Percentiles rank a stretch among this genome's conserved stretches.
phyloP scores from a whole-genome alignment of 2,329 filamentous ascomycete genomes.

The Penicillium sp. region DNA sequence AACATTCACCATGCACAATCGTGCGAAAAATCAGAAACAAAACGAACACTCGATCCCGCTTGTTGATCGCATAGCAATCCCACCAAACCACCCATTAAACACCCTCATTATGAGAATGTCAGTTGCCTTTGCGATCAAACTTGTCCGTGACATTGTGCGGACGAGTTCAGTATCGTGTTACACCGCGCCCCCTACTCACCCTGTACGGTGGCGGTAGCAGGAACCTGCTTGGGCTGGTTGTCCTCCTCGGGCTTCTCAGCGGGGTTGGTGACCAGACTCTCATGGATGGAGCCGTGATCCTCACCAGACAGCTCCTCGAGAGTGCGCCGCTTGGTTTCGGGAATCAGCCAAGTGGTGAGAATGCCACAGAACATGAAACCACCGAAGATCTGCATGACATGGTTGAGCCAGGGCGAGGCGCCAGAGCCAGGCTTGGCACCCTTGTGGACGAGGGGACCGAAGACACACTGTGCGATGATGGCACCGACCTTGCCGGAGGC shows the following conservation, averaged over 20 bases:
- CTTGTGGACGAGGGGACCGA: conserved; percentile 65
- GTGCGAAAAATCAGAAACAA: not conserved
- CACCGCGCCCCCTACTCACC: not conserved
- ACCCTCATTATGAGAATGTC: no score
- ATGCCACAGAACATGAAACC: conserved; percentile 79
- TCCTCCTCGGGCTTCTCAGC: conserved; percentile 24
- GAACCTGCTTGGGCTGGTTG: not conserved
- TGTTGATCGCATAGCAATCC: not conserved
- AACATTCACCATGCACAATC: not conserved
- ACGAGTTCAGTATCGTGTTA: not conserved
- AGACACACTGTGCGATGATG: conserved; percentile 70
- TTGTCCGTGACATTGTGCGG: not conserved
- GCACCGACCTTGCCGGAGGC: conserved; percentile 72
- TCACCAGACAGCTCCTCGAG: conserved; percentile 75
- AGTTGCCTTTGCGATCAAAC: not conserved
- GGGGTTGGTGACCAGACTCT: not conserved
- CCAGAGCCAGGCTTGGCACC: conserved; percentile 58
- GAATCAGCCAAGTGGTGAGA: conserved; percentile 72
- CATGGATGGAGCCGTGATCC: conserved; percentile 37
- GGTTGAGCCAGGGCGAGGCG: conserved; percentile 68
- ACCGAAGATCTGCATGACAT: conserved; percentile 78
- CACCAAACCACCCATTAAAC: not conserved
- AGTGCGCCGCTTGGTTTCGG: conserved; percentile 76
- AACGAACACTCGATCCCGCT: not conserved
- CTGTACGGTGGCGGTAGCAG: conserved; percentile 3